phyloP scores from a whole-genome alignment of 257 asterid genomes.

The Primulina huaijiensis region DNA sequence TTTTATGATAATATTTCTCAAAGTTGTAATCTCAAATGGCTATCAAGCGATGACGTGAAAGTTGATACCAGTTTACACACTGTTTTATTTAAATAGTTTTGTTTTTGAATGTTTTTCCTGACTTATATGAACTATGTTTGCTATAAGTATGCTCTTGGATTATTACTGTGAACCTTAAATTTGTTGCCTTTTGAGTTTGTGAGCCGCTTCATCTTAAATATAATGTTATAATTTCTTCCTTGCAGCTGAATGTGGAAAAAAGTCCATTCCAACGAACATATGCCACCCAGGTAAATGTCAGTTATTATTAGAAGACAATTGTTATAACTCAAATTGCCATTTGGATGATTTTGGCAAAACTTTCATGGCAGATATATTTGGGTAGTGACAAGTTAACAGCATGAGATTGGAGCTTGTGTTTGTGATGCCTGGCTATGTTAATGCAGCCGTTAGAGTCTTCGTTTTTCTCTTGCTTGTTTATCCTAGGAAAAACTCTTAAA shows the following conservation, averaged over 20 bases:
- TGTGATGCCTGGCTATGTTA: background rate
- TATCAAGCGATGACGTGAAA: background rate
- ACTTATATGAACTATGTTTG: background rate
- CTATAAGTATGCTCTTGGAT: conserved; percentile 12
- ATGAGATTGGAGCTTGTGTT: background rate
- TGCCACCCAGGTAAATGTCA: conserved; percentile 75
- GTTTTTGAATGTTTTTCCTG: conserved; percentile 9
- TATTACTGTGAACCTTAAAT: conserved; percentile 1
- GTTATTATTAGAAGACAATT: background rate
- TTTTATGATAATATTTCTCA: background rate
- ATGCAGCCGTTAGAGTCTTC: background rate
- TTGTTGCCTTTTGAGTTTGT: conserved; percentile 2
- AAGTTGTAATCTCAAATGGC: background rate
- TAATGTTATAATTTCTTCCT: conserved; percentile 26
- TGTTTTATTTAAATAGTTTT: background rate
- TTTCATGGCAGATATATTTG: background rate
- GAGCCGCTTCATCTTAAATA: conserved; percentile 13
- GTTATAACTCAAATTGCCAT: background rate
- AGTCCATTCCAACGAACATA: conserved; percentile 97
- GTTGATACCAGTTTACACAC: background rate
- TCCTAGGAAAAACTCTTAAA: background rate
- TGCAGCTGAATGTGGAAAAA: conserved; percentile 92
- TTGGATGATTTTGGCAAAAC: conserved; percentile 11
- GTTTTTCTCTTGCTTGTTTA: background rate
- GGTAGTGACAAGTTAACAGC: background rate